Evolutionary conservation across 2,329 filamentous ascomycete species (phyloP), one percentile per base, ranked within the genome.

Genomic region (Cladosporium sp.): DNA sequence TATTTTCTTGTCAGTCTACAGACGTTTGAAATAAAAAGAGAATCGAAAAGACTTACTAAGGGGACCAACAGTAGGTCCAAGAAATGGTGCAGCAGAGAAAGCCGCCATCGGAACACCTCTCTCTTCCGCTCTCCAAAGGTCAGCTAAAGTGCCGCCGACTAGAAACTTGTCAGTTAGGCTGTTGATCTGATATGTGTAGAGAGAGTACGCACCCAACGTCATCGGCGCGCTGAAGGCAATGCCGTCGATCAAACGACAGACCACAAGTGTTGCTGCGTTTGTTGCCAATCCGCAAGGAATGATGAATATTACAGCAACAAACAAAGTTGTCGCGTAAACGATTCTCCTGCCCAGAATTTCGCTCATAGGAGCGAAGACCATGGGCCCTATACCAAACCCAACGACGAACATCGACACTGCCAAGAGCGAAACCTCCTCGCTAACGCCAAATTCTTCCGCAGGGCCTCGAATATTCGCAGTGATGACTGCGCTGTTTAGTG

Each of bases 401-500:
- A 73, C 65, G 6, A 76, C 74, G 65, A 76, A 76, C 14, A 76
- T 67, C 1, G 72, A 71, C 67, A 96, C 88, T 28, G 85, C 87
- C 1, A 95, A 78, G 14, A 95, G 81, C 0, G 88, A 86, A 7
- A 92, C 90, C 78, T 94, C 91, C 26, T 88, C 81, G 38, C 88
- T 90, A 65, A 93, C 87, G 64, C 84, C 65, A 70, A 96, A 93
- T 61, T 87, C 83, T 18, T 87, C 73, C 1, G 81, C 76, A 0
- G 92, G 87, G 1, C 89, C 90, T 2, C 75, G 80, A 3, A 96
- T 82, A 74, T 93, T 90, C 12, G 92, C 87, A 0, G 92, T 96
- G 74, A 83, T 82, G 55, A 84, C 76, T 62, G 88, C 87, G 59
- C 89, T 92, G 71, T 82, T 80, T 71, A 83, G 80, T 0, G 81